These are phyloP conservation scores for Xanthoconium stramineum DNA, from an alignment of 768 basidiomycete genomes.

Conservation along the genomic window DNA sequence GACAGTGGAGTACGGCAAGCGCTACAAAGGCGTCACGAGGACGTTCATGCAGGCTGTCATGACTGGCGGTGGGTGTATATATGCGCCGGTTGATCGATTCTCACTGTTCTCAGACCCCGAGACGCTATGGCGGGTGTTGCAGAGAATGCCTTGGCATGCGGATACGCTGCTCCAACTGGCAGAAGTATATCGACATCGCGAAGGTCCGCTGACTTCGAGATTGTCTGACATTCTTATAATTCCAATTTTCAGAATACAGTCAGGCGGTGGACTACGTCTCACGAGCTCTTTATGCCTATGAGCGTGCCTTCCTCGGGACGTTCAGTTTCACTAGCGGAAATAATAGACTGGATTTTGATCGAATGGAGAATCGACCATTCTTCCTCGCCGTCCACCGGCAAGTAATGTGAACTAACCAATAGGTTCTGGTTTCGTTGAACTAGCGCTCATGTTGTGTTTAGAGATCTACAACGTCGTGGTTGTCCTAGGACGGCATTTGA, in stretches of 20 bases:
- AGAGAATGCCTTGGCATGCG: constrained; percentile 83
- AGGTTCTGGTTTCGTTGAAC: not conserved
- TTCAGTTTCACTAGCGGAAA: constrained; percentile 82
- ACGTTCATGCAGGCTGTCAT: constrained; percentile 79
- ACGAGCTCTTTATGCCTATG: constrained; percentile 91
- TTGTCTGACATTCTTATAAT: not conserved
- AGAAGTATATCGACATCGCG: constrained; percentile 58
- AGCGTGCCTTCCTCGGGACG: constrained; percentile 81
- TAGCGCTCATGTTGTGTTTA: constrained; percentile 27
- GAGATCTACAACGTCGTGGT: constrained; percentile 85
- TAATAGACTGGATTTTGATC: constrained; percentile 85
- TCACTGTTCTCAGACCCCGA: constrained; percentile 58
- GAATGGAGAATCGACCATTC: constrained; percentile 89
- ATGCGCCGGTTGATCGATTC: not conserved
- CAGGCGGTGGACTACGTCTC: constrained; percentile 87
- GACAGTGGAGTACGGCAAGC: constrained; percentile 83
- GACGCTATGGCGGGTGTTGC: constrained; percentile 71
- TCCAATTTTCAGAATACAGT: constrained; percentile 59
- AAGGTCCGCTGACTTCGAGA: constrained; percentile 50
- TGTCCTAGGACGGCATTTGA: constrained; percentile 89
- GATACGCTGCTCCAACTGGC: constrained; percentile 61
- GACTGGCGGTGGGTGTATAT: constrained; percentile 63
- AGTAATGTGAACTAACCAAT: constrained; percentile 54
- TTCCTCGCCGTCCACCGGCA: constrained; percentile 86
- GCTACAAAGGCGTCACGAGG: constrained; percentile 77